Conservation (phyloP, 352 stramenopile species). For the Hyphochytrium catenoides region DNA sequence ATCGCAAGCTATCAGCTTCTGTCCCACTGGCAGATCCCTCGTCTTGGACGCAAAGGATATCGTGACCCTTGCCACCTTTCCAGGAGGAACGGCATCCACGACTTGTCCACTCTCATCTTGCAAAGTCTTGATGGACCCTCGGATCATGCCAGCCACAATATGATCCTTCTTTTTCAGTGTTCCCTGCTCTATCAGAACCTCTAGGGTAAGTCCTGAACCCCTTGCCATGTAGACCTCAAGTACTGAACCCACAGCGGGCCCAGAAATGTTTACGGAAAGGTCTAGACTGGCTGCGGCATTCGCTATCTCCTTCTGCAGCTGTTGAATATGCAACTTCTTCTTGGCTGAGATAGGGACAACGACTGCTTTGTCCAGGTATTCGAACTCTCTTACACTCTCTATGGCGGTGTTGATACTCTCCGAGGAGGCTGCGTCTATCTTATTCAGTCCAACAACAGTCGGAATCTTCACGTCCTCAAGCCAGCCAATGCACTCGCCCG, state of each 20-base stretch:
- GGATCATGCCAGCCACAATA: constrained; percentile 59
- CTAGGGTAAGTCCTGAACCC: constrained; percentile 33
- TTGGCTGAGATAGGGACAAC: constrained; percentile 50
- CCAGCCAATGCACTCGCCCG: constrained; percentile 79
- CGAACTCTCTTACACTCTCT: constrained; percentile 18
- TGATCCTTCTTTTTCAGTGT: constrained; percentile 32
- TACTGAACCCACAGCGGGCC: constrained; percentile 27
- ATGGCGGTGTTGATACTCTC: constrained; percentile 19
- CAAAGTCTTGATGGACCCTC: constrained; percentile 34
- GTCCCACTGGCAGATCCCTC: constrained; percentile 47
- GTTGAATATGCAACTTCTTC: constrained; percentile 22
- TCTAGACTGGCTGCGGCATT: constrained; percentile 11
- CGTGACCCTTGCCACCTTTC: constrained; percentile 44
- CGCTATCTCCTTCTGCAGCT: constrained; percentile 18
- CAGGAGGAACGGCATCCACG: constrained; percentile 22
- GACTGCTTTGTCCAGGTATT: constrained; percentile 28
- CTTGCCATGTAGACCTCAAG: constrained; percentile 37
- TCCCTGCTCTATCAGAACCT: constrained; percentile 37
- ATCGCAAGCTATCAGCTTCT: constrained; percentile 38
- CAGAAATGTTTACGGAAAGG: constrained; percentile 7
- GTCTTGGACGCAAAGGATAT: constrained; percentile 54
- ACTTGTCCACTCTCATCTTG: constrained; percentile 24
- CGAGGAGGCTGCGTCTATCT: constrained; percentile 32
- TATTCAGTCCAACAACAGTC: constrained; percentile 54
- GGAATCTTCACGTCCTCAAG: constrained; percentile 46